These are phyloP conservation scores for Allomyces arbusculus DNA, from an alignment of 192 early-diverging fungal species.

Conservation along the genomic window DNA sequence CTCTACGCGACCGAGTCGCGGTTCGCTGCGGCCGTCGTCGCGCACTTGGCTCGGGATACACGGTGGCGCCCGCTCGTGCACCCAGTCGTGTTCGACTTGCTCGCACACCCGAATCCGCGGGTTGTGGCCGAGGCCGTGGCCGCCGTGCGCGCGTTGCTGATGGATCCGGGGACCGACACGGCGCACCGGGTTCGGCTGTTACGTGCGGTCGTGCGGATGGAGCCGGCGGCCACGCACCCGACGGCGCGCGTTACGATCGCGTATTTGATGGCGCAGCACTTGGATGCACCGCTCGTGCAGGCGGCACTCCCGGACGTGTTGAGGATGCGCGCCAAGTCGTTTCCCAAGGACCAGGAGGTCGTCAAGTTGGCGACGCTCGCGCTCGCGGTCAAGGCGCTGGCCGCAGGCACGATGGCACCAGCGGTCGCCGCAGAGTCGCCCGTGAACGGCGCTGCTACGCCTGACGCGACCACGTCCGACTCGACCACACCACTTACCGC, in stretches of 20 bases:
- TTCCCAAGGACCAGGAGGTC: background rate
- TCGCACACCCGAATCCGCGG: background rate
- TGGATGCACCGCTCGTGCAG: background rate
- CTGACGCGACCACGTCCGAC: background rate
- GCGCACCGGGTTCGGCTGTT: background rate
- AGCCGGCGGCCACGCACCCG: background rate
- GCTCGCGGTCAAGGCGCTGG: background rate
- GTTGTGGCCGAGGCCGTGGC: background rate
- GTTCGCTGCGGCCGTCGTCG: background rate
- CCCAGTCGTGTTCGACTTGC: background rate
- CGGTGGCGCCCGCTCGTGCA: background rate
- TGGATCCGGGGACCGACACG: background rate
- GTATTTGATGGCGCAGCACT: background rate
- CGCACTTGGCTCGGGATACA: background rate
- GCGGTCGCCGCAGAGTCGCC: too few relatives aligned
- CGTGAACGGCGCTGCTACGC: background rate
- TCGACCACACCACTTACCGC: background rate
- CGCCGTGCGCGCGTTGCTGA: background rate
- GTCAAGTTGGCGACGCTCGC: background rate
- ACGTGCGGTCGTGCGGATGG: background rate
- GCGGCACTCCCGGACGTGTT: background rate
- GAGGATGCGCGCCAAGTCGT: background rate
- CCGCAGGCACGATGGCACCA: too few relatives aligned
- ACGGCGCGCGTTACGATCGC: background rate
- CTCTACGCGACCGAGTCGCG: background rate